Conservation (phyloP, 2,329 filamentous ascomycete genomes). For the Leptographium procerum region DNA sequence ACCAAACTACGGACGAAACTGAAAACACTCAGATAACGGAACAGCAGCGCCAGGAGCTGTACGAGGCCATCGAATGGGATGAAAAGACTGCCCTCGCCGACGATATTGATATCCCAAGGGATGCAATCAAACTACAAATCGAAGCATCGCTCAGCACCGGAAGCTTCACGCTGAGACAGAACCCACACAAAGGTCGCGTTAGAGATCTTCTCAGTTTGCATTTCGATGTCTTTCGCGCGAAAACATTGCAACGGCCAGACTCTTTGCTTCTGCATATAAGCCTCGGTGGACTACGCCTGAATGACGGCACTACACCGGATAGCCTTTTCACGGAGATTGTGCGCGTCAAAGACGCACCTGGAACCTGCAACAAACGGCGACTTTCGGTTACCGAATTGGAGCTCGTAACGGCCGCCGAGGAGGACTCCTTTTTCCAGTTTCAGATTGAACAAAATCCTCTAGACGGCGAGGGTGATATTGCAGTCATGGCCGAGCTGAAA, state of each 20-base stretch:
- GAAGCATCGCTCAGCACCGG: conserved; percentile 90
- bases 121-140: conserved; percentile 85
- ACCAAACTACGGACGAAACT: conserved; percentile 50
- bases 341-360: conserved; percentile 77
- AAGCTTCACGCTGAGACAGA: conserved; percentile 86
- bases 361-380: conserved; percentile 27
- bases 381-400: conserved; percentile 45
- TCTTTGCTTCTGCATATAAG: conserved; percentile 82
- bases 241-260: conserved; percentile 79
- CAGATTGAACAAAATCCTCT: conserved; percentile 92
- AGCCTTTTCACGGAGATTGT: conserved; percentile 93
- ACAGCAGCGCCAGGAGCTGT: conserved; percentile 90
- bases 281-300: conserved; percentile 84
- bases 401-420: conserved; percentile 35
- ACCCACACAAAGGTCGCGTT: conserved; percentile 57
- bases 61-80: conserved; percentile 96
- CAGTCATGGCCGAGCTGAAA: conserved; percentile 81
- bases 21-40: conserved; percentile 83
- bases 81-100: conserved; percentile 87
- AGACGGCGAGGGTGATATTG: conserved; percentile 82
- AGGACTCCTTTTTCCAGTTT: conserved; percentile 81
- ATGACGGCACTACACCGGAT: conserved; percentile 87
- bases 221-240: conserved; percentile 90
- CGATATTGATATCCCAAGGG: conserved; percentile 77
- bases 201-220: conserved; percentile 81